Evolutionary conservation across 202 grass and related monocot species (phyloP).

Genomic region (Cymbopogon flexuosus): DNA sequence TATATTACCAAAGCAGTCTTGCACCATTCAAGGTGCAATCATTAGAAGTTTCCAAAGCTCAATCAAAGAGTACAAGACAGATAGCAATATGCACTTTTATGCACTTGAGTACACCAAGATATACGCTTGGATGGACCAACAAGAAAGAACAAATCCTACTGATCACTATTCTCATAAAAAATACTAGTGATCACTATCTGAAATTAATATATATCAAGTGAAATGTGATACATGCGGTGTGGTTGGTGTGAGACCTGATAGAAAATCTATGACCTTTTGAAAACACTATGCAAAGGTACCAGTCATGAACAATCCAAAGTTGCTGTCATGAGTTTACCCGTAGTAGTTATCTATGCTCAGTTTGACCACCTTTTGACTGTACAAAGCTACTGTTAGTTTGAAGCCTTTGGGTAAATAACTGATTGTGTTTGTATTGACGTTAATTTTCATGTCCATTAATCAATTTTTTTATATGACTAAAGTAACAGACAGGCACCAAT

Average conservation of each 20-base stretch:
- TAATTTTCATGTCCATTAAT: neutral
- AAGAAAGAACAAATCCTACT: neutral
- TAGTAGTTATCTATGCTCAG: constrained; percentile 7
- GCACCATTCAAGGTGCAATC: neutral
- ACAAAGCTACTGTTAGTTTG: constrained; percentile 2
- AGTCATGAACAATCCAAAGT: constrained; percentile 22
- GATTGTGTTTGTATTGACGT: neutral
- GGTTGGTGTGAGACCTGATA: constrained; percentile 29
- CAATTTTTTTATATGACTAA: neutral
- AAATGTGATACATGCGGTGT: constrained; percentile 42
- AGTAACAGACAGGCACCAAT: neutral
- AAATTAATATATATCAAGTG: constrained; percentile 20
- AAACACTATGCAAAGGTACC: constrained; percentile 28
- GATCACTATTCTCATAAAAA: neutral
- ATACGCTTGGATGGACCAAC: neutral
- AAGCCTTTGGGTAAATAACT: constrained; percentile 15
- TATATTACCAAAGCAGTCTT: neutral
- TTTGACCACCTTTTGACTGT: constrained; percentile 27
- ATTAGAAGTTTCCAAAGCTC: neutral
- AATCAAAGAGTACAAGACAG: neutral
- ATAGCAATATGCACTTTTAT: neutral
- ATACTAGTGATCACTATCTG: neutral
- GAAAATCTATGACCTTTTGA: constrained; percentile 37
- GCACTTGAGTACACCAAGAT: neutral
- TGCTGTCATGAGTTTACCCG: constrained; percentile 14